A percentile compares a stretch with the other conserved stretches of the same genome.
These are phyloP conservation scores for Camellia japonica DNA, from an alignment of 148 eudicot species.

Conservation along the genomic window DNA sequence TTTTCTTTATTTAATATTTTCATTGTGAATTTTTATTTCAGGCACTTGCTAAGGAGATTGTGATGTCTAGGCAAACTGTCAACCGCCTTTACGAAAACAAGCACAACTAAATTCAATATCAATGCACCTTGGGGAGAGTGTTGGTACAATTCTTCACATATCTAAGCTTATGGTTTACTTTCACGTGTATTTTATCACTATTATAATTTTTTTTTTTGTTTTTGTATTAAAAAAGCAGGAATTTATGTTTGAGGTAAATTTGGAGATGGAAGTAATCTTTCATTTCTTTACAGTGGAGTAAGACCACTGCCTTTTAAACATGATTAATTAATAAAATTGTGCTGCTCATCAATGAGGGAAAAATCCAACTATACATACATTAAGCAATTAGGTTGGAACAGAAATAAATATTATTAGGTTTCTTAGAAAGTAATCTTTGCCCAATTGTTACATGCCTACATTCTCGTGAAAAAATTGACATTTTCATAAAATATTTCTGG, in stretches of 20 bases:
- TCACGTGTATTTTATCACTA: background rate
- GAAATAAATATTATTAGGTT: background rate
- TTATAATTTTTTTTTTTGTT: no score
- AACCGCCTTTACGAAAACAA: constrained; percentile 95
- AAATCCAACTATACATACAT: background rate
- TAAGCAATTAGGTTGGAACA: background rate
- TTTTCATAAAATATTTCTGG: background rate
- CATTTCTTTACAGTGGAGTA: background rate
- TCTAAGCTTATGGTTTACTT: background rate
- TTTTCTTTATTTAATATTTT: constrained; percentile 1
- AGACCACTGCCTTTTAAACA: background rate
- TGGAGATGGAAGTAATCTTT: background rate
- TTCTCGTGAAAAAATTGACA: background rate
- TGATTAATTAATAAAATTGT: background rate
- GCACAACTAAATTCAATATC: constrained; percentile 97
- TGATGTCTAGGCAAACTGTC: constrained; percentile 80
- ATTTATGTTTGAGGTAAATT: background rate
- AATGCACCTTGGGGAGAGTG: constrained; percentile 99
- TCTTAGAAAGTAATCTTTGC: background rate
- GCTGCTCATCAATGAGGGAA: background rate
- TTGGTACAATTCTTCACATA: constrained; percentile 54
- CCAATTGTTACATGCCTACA: background rate
- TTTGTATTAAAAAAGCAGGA: background rate
- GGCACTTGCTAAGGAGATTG: constrained; percentile 93
- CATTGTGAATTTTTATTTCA: constrained; percentile 29